Base-by-base conservation (phyloP, 139 green algal genomes). In the Coelastrella sp. region DNA sequence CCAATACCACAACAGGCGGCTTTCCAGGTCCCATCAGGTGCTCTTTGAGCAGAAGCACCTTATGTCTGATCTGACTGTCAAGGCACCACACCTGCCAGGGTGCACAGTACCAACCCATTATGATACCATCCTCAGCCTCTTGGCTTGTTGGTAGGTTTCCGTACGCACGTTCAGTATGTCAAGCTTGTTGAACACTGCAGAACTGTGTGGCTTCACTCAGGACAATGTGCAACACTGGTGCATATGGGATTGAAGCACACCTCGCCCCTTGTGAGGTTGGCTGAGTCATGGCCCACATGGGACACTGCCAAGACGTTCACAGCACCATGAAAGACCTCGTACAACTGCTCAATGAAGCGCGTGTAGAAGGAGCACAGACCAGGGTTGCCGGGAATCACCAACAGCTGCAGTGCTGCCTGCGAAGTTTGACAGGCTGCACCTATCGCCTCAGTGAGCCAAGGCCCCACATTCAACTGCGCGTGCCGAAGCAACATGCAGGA, bases 321-420 rank as follows among this genome's bases (percentile, higher is more conserved):
- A 19, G 27, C 23, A 2, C 84, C 88, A 27, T 43, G 57, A 45
- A 88, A 79, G 45, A 48, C 27, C 8, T 51, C 35, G 59, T 88
- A 35, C 25, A 91, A 67, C 9, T 59, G 3, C 60, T 37, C 1
- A 67, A 91, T 85, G 74, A 91, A 88, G 25, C 30, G n/a, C 0
- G 50, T 38, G 62, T 89, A 91, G 75, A 86, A 91, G 5, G 3
- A 2, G 81, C 75, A 72, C 37, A 71, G 38, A 23, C 88, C 88
- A 0, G 88, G 88, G 68, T 91, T 91, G 51, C 88, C 88, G 2
- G 85, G 85, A 6, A 89, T 6, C 2, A 91, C 71, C 45, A 91
- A 37, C 23, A 89, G 74, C 63, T 89, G 79, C 0, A 91, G 80
- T 53, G 19, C 17, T 19, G 78, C 35, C 8, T 41, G 35, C 48